A percentile compares a stretch with the other conserved stretches of the same genome.
These are phyloP conservation scores for Melampsora medusae DNA, from an alignment of 1,284 basidiomycete species.

Conservation along the genomic window DNA sequence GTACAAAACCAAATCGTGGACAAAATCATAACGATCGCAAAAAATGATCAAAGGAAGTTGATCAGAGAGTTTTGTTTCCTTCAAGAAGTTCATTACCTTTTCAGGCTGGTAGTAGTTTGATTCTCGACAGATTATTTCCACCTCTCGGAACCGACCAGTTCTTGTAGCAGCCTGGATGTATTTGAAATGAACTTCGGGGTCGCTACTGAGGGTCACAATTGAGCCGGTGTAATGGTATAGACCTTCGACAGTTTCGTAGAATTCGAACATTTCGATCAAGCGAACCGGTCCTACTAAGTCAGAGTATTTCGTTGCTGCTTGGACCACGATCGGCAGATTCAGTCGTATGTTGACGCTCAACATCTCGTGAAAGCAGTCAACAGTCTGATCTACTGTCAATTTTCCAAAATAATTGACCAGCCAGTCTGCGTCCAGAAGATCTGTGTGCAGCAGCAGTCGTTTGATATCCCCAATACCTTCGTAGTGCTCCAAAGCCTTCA, in stretches of 20 bases:
- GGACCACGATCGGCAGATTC: constrained; percentile 93
- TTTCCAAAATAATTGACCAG: constrained; percentile 96
- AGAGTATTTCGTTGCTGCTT: constrained; percentile 98
- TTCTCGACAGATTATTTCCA: constrained; percentile 97
- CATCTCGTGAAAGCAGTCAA: constrained; percentile 97
- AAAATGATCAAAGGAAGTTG: constrained; percentile 99
- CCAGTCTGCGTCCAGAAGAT: constrained; percentile 88
- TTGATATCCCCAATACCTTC: constrained; percentile 97
- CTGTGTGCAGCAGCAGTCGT: constrained; percentile 91
- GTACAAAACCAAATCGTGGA: constrained; percentile 97
- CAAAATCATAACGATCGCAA: constrained; percentile 99
- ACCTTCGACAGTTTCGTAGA: constrained; percentile 96
- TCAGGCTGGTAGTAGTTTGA: constrained; percentile 97
- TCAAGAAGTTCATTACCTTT: constrained; percentile 97
- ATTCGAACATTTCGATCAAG: constrained; percentile 98
- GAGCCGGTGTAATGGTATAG: constrained; percentile 98
- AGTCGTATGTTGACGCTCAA: constrained; percentile 94
- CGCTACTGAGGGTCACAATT: constrained; percentile 92
- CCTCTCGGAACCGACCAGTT: constrained; percentile 96
- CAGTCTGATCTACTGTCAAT: constrained; percentile 96
- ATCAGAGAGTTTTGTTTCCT: constrained; percentile 90
- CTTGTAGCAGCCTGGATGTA: constrained; percentile 99
- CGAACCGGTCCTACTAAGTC: constrained; percentile 95
- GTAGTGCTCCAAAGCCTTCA: constrained; percentile 94
- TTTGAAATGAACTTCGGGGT: constrained; percentile 99